Percentiles rank a stretch among this genome's conserved stretches.
Conservation (phyloP, 148 eudicot genomes). For the Cornus kousa region DNA sequence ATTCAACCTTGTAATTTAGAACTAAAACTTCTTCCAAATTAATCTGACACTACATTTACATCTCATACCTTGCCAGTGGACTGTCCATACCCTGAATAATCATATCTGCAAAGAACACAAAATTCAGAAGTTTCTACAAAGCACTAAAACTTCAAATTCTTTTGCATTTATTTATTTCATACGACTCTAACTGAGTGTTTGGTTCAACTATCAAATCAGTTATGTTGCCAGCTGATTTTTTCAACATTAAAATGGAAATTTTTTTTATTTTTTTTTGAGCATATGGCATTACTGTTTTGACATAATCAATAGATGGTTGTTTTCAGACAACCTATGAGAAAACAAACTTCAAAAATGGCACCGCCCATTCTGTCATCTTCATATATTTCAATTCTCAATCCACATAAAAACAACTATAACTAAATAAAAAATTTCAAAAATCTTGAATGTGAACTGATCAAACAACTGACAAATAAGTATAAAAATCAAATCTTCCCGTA, state of each 20-base stretch:
- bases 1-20: background rate
- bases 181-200: background rate
- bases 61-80: constrained; percentile 81
- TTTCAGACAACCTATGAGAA: too few relatives aligned
- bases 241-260: background rate
- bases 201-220: background rate
- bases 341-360: too few relatives aligned
- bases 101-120: constrained; percentile 60
- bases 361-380: background rate
- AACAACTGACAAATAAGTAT: background rate
- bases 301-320: too few relatives aligned
- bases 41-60: background rate
- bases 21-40: constrained; percentile 8
- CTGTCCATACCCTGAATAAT: constrained; percentile 92
- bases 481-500: too few relatives aligned
- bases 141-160: constrained; percentile 7
- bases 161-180: background rate
- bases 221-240: background rate
- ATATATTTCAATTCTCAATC: background rate
- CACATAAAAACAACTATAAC: background rate
- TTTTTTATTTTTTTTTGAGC: too few relatives aligned
- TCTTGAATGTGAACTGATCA: background rate
- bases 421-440: background rate
- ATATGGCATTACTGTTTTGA: background rate
- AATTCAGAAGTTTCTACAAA: constrained; percentile 2